A percentile compares a stretch with the other conserved stretches of the same genome.
Evolutionary conservation across 495 filamentous ascomycete genomes (phyloP).

Genomic region (Tuber calosporum): DNA sequence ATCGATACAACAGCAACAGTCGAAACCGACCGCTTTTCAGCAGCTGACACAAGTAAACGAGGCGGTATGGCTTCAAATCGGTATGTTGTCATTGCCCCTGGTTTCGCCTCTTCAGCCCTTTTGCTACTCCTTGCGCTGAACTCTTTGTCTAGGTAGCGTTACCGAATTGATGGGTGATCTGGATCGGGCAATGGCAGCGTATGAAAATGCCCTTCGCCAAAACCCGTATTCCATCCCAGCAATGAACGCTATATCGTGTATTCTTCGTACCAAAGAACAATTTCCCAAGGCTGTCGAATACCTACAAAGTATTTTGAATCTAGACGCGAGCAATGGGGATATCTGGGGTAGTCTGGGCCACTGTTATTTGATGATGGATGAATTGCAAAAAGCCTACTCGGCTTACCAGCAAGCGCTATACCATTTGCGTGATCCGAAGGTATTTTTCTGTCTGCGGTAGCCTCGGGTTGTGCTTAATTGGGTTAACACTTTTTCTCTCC

Average conservation of each 20-base stretch:
- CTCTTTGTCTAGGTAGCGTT: conserved; percentile 55
- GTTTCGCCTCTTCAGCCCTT: conserved; percentile 13
- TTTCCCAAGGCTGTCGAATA: conserved; percentile 93
- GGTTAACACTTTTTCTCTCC: conserved; percentile 24
- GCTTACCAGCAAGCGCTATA: conserved; percentile 95
- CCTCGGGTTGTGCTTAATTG: conserved; percentile 14
- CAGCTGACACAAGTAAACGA: conserved; percentile 66
- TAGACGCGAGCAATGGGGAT: conserved; percentile 84
- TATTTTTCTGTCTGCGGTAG: conserved; percentile 43
- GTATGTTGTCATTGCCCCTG: conserved; percentile 48
- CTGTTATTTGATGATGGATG: conserved; percentile 99
- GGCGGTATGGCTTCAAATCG: conserved; percentile 86
- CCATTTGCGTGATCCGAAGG: conserved; percentile 90
- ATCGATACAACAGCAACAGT: conserved; percentile 51
- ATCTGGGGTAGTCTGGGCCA: conserved; percentile 93
- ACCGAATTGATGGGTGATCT: conserved; percentile 83
- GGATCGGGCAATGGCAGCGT: conserved; percentile 78
- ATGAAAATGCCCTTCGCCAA: conserved; percentile 77
- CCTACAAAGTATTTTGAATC: conserved; percentile 79
- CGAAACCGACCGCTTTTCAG: conserved; percentile 54
- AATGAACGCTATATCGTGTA: conserved; percentile 89
- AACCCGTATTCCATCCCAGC: conserved; percentile 86
- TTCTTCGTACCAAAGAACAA: conserved; percentile 82
- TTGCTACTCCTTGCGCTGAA: not conserved
- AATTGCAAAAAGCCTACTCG: conserved; percentile 93